Evolutionary conservation across 2,329 filamentous ascomycete genomes (phyloP), one percentile per base, ranked within the genome.

Genomic region (Bretziella fagacearum): DNA sequence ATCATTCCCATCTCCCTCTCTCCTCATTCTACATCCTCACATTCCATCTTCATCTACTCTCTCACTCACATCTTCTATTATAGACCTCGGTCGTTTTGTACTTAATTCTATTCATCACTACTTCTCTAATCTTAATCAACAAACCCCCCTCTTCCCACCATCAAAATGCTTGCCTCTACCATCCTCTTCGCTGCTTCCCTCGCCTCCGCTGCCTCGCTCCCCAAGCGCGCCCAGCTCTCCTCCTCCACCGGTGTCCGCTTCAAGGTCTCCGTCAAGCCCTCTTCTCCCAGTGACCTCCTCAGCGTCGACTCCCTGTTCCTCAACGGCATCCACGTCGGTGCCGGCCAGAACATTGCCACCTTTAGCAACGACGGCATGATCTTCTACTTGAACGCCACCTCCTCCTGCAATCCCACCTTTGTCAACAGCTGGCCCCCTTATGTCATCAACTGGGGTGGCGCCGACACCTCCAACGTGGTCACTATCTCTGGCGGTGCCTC

Each of bases 321-420:
- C 4, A 59, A 63, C 1, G 57, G 65, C 0, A 60, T 71, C 52
- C 58, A 70, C 29, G 42, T 45, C 17, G 47, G 47, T 5, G 47
- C 47, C 13, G 56, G 61, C 54, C 60, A 55, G 50, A 58, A 58
- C 40, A 47, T 71, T 22, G 56, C 58, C 37, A 62, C 60, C 40
- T 63, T 66, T 33, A 58, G 58, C 5, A 66, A 66, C 29, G 63
- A 67, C 1, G 66, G 63, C 1, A 49, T 59, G 42, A 53, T 65
- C 49, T 72, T 71, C 54, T 72, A 71, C 61, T 58, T 66, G 48
- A 72, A 73, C 53, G 67, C 64, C 53, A 69, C 68, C 10, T 59
- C 58, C 10, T 49, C 58, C 35, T 55, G n/a, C 3, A n/a, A 26
- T 10, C 7, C n/a, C 6, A 36, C 25, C 17, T 7, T 36, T 17